phyloP scores from a whole-genome alignment of 2,329 filamentous ascomycete species.

The Lecanosticta acicola region DNA sequence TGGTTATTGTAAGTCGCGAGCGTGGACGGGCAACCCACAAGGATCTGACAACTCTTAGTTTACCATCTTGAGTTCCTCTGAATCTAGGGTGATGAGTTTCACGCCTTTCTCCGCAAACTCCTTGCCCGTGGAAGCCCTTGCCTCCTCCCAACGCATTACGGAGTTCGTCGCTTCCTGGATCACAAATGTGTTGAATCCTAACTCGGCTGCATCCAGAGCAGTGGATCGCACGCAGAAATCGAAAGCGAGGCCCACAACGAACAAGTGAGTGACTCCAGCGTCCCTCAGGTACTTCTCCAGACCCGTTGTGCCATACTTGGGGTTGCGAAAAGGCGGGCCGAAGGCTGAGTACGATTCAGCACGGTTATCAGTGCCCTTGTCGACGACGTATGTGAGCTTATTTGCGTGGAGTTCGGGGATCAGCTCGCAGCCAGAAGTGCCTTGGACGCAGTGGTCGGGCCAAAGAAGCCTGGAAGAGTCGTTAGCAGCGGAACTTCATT shows the following conservation, averaged over 20 bases:
- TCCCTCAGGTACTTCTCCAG: conserved; percentile 55
- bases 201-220: conserved; percentile 67
- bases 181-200: conserved; percentile 72
- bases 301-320: conserved; percentile 55
- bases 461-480: conserved; percentile 65
- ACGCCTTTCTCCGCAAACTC: conserved; percentile 13
- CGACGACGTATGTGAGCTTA: conserved; percentile 60
- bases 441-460: conserved; percentile 84
- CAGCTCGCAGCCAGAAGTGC: conserved; percentile 65
- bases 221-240: conserved; percentile 87
- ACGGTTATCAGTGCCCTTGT: conserved; percentile 68
- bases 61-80: conserved; percentile 5
- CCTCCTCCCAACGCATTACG: conserved; percentile 60
- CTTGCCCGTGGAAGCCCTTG: conserved; percentile 45
- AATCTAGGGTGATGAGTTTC: conserved; percentile 7
- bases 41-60: too few species aligned
- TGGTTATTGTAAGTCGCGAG: too few species aligned
- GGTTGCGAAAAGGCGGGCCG: conserved; percentile 66
- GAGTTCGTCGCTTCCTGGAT: conserved; percentile 72
- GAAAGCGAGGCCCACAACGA: conserved; percentile 75
- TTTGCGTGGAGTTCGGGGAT: conserved; percentile 62
- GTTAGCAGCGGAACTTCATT: not conserved
- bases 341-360: conserved; percentile 97
- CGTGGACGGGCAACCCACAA: too few species aligned
- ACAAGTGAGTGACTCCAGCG: conserved; percentile 67